Conservation (phyloP, 176 grass and related monocot genomes). For the Carex pumila region DNA sequence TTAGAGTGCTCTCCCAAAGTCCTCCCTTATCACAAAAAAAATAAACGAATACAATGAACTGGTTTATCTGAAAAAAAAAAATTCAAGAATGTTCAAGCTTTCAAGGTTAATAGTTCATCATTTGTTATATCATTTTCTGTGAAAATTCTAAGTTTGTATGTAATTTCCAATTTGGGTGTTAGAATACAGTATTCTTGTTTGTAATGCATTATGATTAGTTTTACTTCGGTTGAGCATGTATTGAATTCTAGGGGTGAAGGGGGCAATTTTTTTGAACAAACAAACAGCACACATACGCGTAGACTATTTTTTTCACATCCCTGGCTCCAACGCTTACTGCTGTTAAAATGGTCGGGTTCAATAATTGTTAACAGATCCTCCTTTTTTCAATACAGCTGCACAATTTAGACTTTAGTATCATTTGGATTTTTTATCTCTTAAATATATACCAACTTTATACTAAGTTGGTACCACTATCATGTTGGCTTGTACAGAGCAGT, state of each 20-base stretch:
- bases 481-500: conserved; percentile 11
- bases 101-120: neutral
- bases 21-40: neutral
- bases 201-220: neutral
- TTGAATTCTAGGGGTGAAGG: neutral
- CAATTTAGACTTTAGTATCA: neutral
- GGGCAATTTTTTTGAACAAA: neutral
- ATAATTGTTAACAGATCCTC: neutral
- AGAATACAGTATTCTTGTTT: neutral
- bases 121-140: neutral
- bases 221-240: neutral
- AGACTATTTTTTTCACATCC: neutral
- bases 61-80: neutral
- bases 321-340: neutral
- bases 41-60: neutral
- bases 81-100: neutral
- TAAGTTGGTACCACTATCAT: conserved; percentile 14
- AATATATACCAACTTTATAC: neutral
- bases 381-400: neutral
- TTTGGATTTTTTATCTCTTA: neutral
- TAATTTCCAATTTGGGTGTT: neutral
- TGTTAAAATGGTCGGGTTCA: too few relatives aligned
- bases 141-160: neutral
- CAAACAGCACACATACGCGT: neutral
- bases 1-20: neutral